These are phyloP conservation scores for Straminergon stramineum DNA, from an alignment of 225 moss, liverwort and hornwort genomes.

Conservation along the genomic window DNA sequence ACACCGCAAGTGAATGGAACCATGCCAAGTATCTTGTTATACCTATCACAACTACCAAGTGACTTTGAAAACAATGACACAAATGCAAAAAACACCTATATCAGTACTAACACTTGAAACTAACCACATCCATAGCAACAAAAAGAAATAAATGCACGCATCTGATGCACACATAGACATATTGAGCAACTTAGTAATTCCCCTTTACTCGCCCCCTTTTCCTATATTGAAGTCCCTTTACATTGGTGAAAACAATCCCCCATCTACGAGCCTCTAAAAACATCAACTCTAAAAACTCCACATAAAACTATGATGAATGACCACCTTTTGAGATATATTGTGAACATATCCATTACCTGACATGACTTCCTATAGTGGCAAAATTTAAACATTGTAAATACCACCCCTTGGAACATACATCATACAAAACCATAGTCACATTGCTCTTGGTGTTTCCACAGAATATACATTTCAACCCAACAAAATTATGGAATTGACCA, in stretches of 20 bases:
- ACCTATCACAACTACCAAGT: too few relatives aligned
- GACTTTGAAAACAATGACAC: too few relatives aligned
- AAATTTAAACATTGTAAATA: background rate
- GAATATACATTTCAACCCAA: background rate
- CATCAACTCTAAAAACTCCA: rapidly evolving
- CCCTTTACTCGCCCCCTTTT: rapidly evolving
- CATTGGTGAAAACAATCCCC: background rate
- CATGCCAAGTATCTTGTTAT: too few relatives aligned
- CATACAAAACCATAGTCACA: background rate
- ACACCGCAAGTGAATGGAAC: too few relatives aligned
- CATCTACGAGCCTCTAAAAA: rapidly evolving
- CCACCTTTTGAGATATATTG: rapidly evolving
- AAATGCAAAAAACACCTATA: too few relatives aligned
- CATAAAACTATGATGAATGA: background rate
- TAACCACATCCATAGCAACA: too few relatives aligned
- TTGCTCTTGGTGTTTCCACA: background rate
- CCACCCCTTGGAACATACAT: rapidly evolving
- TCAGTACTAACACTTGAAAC: too few relatives aligned
- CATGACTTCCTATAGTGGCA: rapidly evolving
- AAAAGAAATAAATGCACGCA: too few relatives aligned
- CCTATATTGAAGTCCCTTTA: background rate
- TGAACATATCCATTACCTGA: rapidly evolving
- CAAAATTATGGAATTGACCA: rapidly evolving
- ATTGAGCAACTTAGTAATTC: rapidly evolving
- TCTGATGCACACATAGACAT: too few relatives aligned